phyloP scores from a whole-genome alignment of 176 grass and related monocot genomes.

The Musa troglodytarum region DNA sequence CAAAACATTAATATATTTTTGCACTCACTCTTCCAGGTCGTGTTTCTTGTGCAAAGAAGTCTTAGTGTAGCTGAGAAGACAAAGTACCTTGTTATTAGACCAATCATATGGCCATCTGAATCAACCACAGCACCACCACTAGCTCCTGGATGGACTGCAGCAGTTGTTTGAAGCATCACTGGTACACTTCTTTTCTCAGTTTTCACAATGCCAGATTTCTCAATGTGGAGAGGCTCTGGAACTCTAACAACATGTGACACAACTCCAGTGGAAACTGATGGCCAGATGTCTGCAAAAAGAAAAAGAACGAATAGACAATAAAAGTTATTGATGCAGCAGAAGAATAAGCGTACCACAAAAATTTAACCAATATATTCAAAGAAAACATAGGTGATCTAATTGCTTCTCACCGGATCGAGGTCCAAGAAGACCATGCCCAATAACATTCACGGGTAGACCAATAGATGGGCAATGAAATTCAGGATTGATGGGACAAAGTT shows the following conservation, averaged over 20 bases:
- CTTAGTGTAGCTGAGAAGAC: conserved; percentile 4
- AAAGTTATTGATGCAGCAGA: conserved; percentile 5
- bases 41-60: background rate
- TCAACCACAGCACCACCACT: conserved; percentile 78
- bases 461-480: conserved; percentile 61
- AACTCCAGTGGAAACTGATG: conserved; percentile 68
- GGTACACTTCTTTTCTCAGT: conserved; percentile 34
- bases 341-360: background rate
- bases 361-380: background rate
- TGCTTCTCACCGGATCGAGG: conserved; percentile 56
- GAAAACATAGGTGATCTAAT: background rate
- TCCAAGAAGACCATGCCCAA: conserved; percentile 87
- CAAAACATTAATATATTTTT: background rate
- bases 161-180: conserved; percentile 94
- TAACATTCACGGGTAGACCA: conserved; percentile 52
- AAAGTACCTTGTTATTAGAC: conserved; percentile 72
- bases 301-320: background rate
- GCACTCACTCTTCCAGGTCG: background rate
- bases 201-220: conserved; percentile 20
- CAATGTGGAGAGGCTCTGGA: conserved; percentile 21
- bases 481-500: conserved; percentile 48
- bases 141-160: conserved; percentile 80
- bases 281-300: conserved; percentile 41
- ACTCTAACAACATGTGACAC: conserved; percentile 71
- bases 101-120: conserved; percentile 74